Base-by-base conservation (phyloP, 2,329 filamentous ascomycete genomes). In the Zasmidium cellare region DNA sequence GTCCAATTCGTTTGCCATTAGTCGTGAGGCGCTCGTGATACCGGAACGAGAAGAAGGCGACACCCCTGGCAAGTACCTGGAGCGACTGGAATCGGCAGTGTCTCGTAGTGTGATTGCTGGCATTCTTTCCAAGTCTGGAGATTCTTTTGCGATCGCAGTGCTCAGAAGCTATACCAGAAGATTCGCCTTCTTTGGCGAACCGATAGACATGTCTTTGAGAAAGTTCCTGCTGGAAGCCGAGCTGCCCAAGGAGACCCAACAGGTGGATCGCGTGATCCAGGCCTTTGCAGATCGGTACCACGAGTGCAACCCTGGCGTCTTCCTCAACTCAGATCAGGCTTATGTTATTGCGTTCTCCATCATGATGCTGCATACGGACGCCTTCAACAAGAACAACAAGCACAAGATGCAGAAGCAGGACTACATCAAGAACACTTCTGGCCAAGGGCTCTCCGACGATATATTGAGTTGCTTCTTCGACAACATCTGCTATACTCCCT, bases 381-480 rank as follows among this genome's bases (percentile, higher is more conserved):
- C 96, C n/a, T 97, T 97, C 84, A 99, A 99, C 80, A 96, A 96
- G 76, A 99, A 97, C 79, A 97, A 97, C 78, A 97, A 97, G 77
- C 85, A 94, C 74, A 99, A 99, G 76, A 99, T 99, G 94, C 92
- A 96, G 71, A 96, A 96, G 71, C 78, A 84, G 0, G 94, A 97
- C 70, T 99, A 99, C 75, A 82, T 97, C 66, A 97, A 96, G 75
- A 97, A 97, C 72, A 96, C 92, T 0, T 87, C 87, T 20, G 92
- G 90, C 2, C 92, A 97, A 72, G 90, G 90, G 14, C 90, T 97
- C n/a, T 90, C 90, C 53, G 90, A 96, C 65, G 93, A 97, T 64
- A 90, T 97, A 45, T 80, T 97, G 14, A 92, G 92, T 69, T 97
- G 93, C 72, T 96, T 99, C 71, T 99, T 97, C 76, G 94, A 99